Percentiles rank a stretch among this genome's conserved stretches.
Evolutionary conservation across 169 alveolate genomes (phyloP).

Genomic region (Besnoitia besnoiti): DNA sequence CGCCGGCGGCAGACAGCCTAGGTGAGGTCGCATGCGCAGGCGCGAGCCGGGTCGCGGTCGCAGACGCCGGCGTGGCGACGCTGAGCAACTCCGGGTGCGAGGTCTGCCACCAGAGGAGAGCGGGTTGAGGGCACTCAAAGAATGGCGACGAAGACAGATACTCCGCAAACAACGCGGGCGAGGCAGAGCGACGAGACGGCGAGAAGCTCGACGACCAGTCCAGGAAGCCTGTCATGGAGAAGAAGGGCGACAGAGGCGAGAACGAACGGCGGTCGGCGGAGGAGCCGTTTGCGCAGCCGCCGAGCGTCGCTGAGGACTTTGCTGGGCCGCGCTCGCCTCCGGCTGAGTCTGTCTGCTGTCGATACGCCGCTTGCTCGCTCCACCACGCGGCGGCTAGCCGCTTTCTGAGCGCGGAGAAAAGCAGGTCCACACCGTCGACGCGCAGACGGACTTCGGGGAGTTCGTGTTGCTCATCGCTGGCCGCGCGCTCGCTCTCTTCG

Average conservation of each 20-base stretch:
- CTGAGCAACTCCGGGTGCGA: background rate
- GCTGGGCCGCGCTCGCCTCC: no score
- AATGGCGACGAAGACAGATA: background rate
- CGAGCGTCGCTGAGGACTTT: background rate
- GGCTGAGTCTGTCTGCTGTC: background rate
- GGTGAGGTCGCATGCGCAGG: no score
- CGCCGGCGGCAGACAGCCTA: background rate
- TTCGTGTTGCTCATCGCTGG: background rate
- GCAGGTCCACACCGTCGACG: background rate
- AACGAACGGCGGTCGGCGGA: background rate
- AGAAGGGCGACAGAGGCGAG: background rate
- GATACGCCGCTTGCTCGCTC: background rate
- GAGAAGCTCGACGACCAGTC: conserved; percentile 21
- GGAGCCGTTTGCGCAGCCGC: background rate
- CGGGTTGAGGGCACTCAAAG: background rate
- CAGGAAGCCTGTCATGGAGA: background rate
- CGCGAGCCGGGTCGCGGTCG: no score
- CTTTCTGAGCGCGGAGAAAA: background rate
- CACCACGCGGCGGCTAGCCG: background rate
- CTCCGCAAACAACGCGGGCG: no score
- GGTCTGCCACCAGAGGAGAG: background rate
- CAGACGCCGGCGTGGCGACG: background rate
- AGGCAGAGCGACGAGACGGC: background rate
- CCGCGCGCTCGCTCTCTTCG: background rate
- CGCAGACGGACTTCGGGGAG: background rate